Evolutionary conservation across 306 rosid species (phyloP).

Genomic region (Casuarina cunninghamiana): DNA sequence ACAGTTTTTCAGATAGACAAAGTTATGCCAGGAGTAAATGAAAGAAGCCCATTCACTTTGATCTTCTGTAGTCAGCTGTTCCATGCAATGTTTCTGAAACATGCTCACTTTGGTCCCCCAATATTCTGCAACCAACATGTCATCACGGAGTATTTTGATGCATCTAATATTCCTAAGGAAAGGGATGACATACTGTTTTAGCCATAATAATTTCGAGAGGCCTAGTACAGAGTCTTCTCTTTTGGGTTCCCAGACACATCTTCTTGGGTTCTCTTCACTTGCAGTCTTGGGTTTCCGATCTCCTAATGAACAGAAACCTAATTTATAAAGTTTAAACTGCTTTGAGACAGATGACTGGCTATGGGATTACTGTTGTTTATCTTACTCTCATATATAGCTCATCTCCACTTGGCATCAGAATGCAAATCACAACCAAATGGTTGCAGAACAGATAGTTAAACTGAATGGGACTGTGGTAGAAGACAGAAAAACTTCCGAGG

Average conservation of each 20-base stretch:
- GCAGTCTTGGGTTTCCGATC: no score
- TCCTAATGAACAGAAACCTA: background rate
- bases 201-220: background rate
- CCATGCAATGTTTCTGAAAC: background rate
- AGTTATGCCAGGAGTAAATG: background rate
- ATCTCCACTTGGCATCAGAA: no score
- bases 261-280: background rate
- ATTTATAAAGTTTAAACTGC: no score
- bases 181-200: no score
- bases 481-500: background rate
- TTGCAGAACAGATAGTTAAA: background rate
- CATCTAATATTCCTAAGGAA: background rate
- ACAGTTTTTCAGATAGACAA: background rate
- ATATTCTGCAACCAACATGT: background rate
- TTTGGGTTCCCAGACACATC: background rate
- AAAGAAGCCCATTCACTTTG: background rate
- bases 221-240: background rate
- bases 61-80: no score
- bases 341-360: background rate
- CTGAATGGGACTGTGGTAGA: background rate
- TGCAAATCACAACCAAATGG: background rate
- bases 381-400: no score
- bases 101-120: background rate
- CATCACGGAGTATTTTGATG: background rate
- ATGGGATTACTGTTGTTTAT: background rate